Base-by-base conservation (phyloP, 306 rosid species). In the apple (Malus domestica) region DNA sequence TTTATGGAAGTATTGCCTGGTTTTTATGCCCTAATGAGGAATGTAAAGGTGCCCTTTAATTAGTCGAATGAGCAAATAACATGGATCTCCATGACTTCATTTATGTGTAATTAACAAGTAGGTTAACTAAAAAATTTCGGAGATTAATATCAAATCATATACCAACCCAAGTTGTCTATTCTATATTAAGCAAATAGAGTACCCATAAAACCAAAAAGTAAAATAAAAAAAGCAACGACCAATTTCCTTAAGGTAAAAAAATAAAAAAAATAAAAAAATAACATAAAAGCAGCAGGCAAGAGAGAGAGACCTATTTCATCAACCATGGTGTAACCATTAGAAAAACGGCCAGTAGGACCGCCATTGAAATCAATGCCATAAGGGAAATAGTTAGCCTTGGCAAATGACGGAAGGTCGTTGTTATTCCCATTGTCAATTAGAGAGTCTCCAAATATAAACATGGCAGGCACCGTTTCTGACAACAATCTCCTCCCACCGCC, bases 371-470 rank as follows among this genome's bases (percentile, higher is more conserved):
- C 98, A 19, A 95, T 90, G 64, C 98, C 98, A 22, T 95, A 95
- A 33, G 98, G 98, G 38, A 79, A 86, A 78, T 92, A 95, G 83
- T 95, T 95, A 46, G 97, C 97, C 80, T 95, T 92, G 59, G 98
- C 98, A 59, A 95, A 82, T 22, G 98, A 92, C 52, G 93, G 86
- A 52, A 95, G 84, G 69, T 92, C 77, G 75, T 95, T 95, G 84
- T 95, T 95, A 80, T 95, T 95, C 60, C 98, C 98, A 82, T 90
- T 92, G 84, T 95, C 97, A 59, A 92, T 89, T 57, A 95, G 93
- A 52, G 97, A 92, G 86, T 95, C 98, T 66, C 97, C 98, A 63
- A 95, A 95, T 42, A 95, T 60, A 85, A 95, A 92, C 96, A 95
- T 85, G 68, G 97, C 98, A 3, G 98, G 98, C 58, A 95, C 96